A percentile compares a stretch with the other conserved stretches of the same genome.
phyloP scores from a whole-genome alignment of 75 land plant species.

The Cunninghamia lanceolata region DNA sequence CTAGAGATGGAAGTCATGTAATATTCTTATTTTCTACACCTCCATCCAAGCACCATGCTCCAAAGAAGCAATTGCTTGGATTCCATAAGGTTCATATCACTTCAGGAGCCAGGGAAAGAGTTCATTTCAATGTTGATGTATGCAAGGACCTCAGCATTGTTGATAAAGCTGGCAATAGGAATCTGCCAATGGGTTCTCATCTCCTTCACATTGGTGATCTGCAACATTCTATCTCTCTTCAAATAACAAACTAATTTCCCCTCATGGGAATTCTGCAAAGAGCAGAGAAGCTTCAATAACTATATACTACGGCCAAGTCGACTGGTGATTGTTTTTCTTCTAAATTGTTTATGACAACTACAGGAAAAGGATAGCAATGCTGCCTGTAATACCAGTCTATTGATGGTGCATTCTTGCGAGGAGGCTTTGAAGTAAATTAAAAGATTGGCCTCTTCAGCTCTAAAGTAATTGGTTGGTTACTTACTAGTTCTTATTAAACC shows the following conservation, averaged over 20 bases:
- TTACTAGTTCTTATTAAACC: not conserved
- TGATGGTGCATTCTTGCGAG: not conserved
- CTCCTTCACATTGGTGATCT: conserved; percentile 44
- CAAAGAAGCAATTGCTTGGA: conserved; percentile 44
- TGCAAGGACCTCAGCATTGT: conserved; percentile 67
- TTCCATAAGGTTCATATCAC: conserved; percentile 55
- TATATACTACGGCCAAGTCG: conserved; percentile 44
- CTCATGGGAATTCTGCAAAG: conserved; percentile 44
- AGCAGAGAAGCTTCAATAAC: conserved; percentile 16
- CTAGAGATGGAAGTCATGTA: conserved; percentile 49
- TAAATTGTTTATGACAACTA: conserved; percentile 20
- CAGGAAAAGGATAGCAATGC: not conserved
- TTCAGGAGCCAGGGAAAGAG: conserved; percentile 26
- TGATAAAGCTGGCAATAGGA: conserved; percentile 42
- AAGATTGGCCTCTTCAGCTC: not conserved
- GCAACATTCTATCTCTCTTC: conserved; percentile 43
- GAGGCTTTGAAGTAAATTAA: not conserved
- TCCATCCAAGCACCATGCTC: conserved; percentile 30
- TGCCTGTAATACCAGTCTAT: not conserved
- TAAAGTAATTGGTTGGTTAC: not conserved
- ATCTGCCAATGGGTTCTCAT: conserved; percentile 56
- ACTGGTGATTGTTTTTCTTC: conserved; percentile 41
- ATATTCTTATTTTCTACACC: conserved; percentile 46
- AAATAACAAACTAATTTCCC: conserved; percentile 23
- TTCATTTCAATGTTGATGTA: conserved; percentile 36